A percentile compares a stretch with the other conserved stretches of the same genome.
These are phyloP conservation scores for Aeschynomene evenia DNA, from an alignment of 306 rosid genomes.

Conservation along the genomic window DNA sequence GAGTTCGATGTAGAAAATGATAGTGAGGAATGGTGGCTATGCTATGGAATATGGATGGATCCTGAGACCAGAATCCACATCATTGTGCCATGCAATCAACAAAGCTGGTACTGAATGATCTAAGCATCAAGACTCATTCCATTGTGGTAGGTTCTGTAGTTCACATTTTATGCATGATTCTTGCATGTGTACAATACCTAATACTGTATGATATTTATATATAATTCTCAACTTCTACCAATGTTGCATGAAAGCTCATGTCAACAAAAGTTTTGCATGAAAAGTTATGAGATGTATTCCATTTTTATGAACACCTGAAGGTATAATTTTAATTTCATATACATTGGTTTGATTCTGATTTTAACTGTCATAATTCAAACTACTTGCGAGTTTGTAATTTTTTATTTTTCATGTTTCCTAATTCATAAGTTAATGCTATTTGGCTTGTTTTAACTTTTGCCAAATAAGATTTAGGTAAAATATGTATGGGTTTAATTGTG, in stretches of 20 bases:
- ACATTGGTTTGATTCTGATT: too few species aligned
- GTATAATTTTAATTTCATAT: too few species aligned
- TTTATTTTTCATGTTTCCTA: too few species aligned
- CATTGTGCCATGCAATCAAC: neutral
- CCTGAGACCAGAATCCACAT: neutral
- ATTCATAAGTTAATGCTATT: too few species aligned
- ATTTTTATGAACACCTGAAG: too few species aligned
- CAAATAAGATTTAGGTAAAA: too few species aligned
- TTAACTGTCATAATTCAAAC: too few species aligned
- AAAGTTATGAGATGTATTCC: neutral
- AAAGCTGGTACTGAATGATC: neutral
- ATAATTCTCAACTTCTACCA: neutral
- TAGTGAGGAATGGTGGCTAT: constrained; percentile 17
- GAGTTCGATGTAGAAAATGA: neutral
- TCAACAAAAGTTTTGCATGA: too few species aligned
- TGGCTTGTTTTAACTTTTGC: too few species aligned
- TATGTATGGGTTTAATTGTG: too few species aligned
- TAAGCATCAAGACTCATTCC: neutral
- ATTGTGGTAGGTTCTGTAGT: neutral
- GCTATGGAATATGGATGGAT: neutral
- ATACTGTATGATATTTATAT: neutral
- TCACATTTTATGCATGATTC: neutral
- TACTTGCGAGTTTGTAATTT: too few species aligned
- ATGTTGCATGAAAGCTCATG: neutral
- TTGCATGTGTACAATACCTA: neutral